A percentile compares a stretch with the other conserved stretches of the same genome.
phyloP scores from a whole-genome alignment of 371 early-diverging fungal species.

The Massospora cicadina region DNA sequence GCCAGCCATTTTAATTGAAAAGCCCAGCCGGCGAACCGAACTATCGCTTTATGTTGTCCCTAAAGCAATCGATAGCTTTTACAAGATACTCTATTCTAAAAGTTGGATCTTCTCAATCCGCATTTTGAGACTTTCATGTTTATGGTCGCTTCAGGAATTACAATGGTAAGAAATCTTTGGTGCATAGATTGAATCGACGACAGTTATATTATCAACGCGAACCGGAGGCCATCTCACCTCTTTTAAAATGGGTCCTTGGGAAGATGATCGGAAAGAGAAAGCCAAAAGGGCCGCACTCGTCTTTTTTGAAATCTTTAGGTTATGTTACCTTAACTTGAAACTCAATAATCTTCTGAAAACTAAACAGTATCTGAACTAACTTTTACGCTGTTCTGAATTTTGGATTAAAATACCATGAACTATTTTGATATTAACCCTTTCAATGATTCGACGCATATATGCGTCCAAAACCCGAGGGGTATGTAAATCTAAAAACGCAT shows the following conservation, averaged over 20 bases:
- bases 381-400: too few species aligned
- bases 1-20: constrained; percentile 42
- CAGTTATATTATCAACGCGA: constrained; percentile 13
- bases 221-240: constrained; percentile 12
- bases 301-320: too few species aligned
- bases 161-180: constrained; percentile 12
- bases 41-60: constrained; percentile 48
- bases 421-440: too few species aligned
- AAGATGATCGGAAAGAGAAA: background rate
- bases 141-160: constrained; percentile 10
- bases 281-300: too few species aligned
- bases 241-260: constrained; percentile 7
- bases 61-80: constrained; percentile 35
- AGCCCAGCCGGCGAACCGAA: constrained; percentile 41
- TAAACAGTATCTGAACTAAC: too few species aligned
- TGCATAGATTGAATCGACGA: background rate
- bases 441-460: too few species aligned
- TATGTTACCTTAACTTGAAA: too few species aligned
- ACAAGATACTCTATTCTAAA: constrained; percentile 31
- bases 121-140: constrained; percentile 12
- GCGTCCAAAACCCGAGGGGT: too few species aligned
- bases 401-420: too few species aligned
- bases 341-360: too few species aligned
- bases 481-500: too few species aligned
- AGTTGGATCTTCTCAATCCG: constrained; percentile 23